Conservation (phyloP, 352 stramenopile species). For the Globisporangium megalacanthum region DNA sequence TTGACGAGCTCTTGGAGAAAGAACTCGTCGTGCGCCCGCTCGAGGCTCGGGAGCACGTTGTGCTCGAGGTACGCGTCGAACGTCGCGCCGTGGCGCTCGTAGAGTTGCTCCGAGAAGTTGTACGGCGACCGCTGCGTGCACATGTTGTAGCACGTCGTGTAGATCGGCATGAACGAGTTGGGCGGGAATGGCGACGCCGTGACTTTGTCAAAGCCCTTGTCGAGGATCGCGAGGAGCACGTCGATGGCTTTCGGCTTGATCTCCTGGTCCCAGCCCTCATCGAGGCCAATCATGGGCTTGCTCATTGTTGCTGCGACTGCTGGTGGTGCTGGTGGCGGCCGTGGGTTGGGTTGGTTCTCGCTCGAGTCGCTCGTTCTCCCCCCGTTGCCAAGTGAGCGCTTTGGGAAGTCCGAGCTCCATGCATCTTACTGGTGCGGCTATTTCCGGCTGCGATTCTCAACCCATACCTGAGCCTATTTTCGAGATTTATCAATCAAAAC, state of each 20-base stretch:
- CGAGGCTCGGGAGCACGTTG: slow-evolving; percentile 87
- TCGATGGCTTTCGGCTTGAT: slow-evolving; percentile 89
- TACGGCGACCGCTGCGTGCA: slow-evolving; percentile 98
- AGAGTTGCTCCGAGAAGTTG: slow-evolving; percentile 99
- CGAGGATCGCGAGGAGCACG: slow-evolving; percentile 80
- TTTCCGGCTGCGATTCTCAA: too few species aligned
- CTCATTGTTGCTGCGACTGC: slow-evolving; percentile 32
- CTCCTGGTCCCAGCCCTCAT: slow-evolving; percentile 84
- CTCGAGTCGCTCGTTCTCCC: neutral
- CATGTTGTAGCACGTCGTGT: slow-evolving; percentile 98
- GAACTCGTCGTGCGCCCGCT: slow-evolving; percentile 90
- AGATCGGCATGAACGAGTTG: slow-evolving; percentile 87
- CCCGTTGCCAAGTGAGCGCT: too few species aligned
- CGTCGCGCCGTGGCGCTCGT: slow-evolving; percentile 93
- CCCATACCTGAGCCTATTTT: too few species aligned
- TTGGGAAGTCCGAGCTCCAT: too few species aligned
- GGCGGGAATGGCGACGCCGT: slow-evolving; percentile 76
- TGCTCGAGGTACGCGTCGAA: slow-evolving; percentile 86
- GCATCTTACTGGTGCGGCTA: too few species aligned
- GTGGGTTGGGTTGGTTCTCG: neutral
- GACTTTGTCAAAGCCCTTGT: slow-evolving; percentile 84
- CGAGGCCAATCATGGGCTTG: slow-evolving; percentile 81
- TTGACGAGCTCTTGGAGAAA: slow-evolving; percentile 97
- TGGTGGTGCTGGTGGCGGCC: slow-evolving; percentile 1
- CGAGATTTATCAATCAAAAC: too few species aligned